Evolutionary conservation across 768 basidiomycete genomes (phyloP).

Genomic region (Trametes coccinea): DNA sequence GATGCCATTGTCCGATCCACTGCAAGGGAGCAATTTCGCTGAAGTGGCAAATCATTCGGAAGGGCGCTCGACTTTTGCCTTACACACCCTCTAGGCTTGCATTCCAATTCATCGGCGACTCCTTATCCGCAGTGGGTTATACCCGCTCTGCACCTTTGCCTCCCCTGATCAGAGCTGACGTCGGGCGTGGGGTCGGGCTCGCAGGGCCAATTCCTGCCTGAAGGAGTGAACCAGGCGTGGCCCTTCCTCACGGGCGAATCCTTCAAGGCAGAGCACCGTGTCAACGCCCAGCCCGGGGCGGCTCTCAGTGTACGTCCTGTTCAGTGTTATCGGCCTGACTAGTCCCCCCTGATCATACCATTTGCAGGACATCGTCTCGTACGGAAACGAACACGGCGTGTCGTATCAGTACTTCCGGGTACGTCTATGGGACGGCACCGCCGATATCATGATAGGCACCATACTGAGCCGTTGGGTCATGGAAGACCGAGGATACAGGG

Average conservation of each 20-base stretch:
- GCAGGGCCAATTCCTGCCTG: conserved; percentile 54
- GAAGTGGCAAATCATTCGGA: neutral
- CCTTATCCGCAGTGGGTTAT: conserved; percentile 47
- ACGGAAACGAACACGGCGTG: conserved; percentile 53
- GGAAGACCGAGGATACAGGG: conserved; percentile 57
- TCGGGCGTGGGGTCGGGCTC: conserved; percentile 8
- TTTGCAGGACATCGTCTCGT: conserved; percentile 50
- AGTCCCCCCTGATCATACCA: neutral
- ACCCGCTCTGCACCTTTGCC: neutral
- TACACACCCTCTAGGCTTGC: conserved; percentile 46
- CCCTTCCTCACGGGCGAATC: conserved; percentile 50
- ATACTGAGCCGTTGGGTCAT: too few species aligned
- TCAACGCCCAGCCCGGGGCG: conserved; percentile 57
- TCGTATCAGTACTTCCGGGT: conserved; percentile 54
- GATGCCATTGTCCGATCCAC: neutral
- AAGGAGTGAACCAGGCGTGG: conserved; percentile 60
- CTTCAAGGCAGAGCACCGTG: conserved; percentile 53
- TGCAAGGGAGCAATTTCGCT: neutral
- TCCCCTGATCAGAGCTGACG: neutral
- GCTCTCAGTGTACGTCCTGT: conserved; percentile 41
- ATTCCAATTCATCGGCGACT: conserved; percentile 62
- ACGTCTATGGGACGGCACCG: neutral
- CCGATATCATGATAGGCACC: too few species aligned
- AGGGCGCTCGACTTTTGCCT: conserved; percentile 49
- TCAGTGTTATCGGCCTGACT: neutral